Evolutionary conservation across 2,329 filamentous ascomycete species (phyloP).

Genomic region (Raffaelea albimanens): DNA sequence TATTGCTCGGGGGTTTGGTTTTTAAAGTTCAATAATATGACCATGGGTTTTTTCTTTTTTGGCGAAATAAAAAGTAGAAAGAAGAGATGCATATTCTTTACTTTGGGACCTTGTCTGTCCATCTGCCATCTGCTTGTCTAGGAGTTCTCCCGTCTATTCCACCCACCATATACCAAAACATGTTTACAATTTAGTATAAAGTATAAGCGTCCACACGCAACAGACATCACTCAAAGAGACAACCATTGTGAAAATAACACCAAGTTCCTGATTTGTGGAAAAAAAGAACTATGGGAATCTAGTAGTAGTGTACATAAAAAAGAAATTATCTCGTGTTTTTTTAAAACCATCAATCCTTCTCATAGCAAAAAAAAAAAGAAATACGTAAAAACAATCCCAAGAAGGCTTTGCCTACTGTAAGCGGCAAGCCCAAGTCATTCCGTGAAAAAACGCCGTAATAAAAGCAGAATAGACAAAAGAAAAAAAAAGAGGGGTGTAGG

Average conservation of each 20-base stretch:
- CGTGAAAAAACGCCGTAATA: slow-evolving; percentile 6
- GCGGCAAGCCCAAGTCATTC: neutral
- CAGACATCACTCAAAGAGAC: too few species aligned
- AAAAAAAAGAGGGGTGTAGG: slow-evolving; percentile 4
- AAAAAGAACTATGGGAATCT: slow-evolving; percentile 4
- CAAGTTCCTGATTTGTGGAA: neutral
- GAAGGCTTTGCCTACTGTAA: neutral
- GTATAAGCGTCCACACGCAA: too few species aligned
- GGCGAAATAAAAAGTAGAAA: too few species aligned
- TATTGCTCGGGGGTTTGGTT: too few species aligned
- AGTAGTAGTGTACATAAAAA: slow-evolving; percentile 10
- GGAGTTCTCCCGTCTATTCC: too few species aligned
- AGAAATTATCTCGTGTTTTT: slow-evolving; percentile 8
- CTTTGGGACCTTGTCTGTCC: too few species aligned
- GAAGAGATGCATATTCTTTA: too few species aligned
- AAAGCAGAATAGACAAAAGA: slow-evolving; percentile 8
- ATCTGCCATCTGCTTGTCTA: too few species aligned
- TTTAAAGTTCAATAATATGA: too few species aligned
- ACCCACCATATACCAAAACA: too few species aligned
- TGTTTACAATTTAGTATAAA: too few species aligned
- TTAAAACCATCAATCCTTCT: slow-evolving; percentile 1
- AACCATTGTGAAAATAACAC: neutral
- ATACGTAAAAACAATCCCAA: neutral
- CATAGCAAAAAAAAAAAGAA: slow-evolving; percentile 1
- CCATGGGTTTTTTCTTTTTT: too few species aligned